phyloP scores from a whole-genome alignment of 1,139 yeast genomes.

The Suhomyces ambrosiae region DNA sequence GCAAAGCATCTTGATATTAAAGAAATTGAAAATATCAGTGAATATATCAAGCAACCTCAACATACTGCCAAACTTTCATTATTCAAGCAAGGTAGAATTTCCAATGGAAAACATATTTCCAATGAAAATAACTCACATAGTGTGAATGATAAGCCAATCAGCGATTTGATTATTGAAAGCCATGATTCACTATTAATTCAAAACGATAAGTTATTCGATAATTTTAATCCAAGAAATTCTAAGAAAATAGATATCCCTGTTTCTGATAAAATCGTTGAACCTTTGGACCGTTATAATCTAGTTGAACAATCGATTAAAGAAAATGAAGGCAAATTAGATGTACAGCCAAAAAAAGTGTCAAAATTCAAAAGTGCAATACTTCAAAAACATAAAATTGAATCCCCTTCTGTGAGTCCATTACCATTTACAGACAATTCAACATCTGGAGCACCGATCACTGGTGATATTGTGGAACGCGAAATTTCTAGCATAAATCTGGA shows the following conservation, averaged over 20 bases:
- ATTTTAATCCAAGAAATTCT: neutral
- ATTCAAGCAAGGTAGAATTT: conserved; percentile 27
- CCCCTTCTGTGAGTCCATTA: too few relatives aligned
- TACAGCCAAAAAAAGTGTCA: conserved; percentile 12
- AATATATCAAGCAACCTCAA: conserved; percentile 41
- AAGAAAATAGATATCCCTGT: neutral
- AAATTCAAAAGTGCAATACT: neutral
- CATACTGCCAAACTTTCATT: conserved; percentile 23
- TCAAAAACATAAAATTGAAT: too few relatives aligned
- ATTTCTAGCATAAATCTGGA: too few relatives aligned
- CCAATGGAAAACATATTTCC: neutral
- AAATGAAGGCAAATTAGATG: conserved; percentile 18
- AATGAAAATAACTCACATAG: neutral
- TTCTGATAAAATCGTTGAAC: conserved; percentile 6
- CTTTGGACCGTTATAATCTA: conserved; percentile 22
- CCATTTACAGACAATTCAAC: too few relatives aligned
- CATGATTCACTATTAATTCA: neutral
- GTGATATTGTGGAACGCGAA: conserved; percentile 15
- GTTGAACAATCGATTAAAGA: conserved; percentile 27
- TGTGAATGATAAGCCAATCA: conserved; percentile 6
- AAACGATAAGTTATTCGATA: neutral
- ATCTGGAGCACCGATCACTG: conserved; percentile 8
- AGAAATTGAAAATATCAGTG: conserved; percentile 60
- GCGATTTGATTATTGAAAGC: conserved; percentile 16
- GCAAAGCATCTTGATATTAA: conserved; percentile 55